Evolutionary conservation across 1,284 basidiomycete species (phyloP).

Genomic region (Ceratobasidium theobromae): DNA sequence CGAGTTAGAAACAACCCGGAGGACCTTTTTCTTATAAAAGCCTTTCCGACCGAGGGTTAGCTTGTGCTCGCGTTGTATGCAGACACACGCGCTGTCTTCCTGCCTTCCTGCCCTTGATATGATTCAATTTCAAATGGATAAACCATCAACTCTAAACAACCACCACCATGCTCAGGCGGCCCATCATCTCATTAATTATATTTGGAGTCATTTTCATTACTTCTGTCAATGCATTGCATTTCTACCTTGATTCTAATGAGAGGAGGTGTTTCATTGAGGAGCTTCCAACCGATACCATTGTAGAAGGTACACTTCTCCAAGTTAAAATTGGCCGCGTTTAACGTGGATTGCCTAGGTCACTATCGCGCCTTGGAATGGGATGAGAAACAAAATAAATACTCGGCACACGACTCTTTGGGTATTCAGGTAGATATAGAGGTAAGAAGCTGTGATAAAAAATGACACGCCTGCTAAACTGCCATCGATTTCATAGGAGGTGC

Average conservation of each 20-base stretch:
- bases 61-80: too few species aligned
- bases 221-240: conserved; percentile 66
- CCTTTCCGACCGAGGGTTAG: too few species aligned
- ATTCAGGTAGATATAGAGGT: conserved; percentile 91
- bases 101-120: too few species aligned
- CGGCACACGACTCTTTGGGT: conserved; percentile 75
- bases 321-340: not conserved
- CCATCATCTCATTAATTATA: not conserved
- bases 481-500: conserved; percentile 63
- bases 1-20: conserved; percentile 71
- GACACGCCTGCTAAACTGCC: conserved; percentile 28
- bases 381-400: conserved; percentile 69
- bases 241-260: conserved; percentile 91
- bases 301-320: conserved; percentile 69
- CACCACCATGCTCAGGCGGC: conserved; percentile 11
- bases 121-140: conserved; percentile 23
- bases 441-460: conserved; percentile 42
- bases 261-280: conserved; percentile 96
- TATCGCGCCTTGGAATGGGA: conserved; percentile 92
- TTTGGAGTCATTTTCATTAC: not conserved
- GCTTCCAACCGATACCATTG: conserved; percentile 93
- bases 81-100: too few species aligned
- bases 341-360: conserved; percentile 60
- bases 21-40: conserved; percentile 72
- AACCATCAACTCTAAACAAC: not conserved